Conservation (phyloP, 768 basidiomycete genomes). For the Macrolepiota albuminosa region DNA sequence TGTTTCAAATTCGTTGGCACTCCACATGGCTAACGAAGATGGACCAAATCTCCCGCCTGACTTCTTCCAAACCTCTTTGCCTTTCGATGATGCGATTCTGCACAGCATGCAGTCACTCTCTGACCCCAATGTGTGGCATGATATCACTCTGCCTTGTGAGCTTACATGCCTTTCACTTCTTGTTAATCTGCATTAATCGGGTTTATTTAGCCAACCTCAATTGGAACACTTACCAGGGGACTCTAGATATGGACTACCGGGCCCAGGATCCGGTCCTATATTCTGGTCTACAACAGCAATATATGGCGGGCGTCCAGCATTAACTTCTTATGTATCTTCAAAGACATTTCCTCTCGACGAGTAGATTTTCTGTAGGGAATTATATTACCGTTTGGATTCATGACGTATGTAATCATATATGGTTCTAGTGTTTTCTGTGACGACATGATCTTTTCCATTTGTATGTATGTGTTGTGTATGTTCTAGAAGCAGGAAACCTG, state of each 20-base stretch:
- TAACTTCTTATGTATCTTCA: not conserved
- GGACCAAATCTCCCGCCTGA: constrained; percentile 28
- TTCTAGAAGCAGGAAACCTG: not conserved
- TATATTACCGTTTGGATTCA: not conserved
- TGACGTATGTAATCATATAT: not conserved
- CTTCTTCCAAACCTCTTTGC: constrained; percentile 50
- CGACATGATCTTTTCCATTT: not conserved
- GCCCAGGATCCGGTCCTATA: constrained; percentile 18
- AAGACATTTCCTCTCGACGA: not conserved
- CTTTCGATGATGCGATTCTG: constrained; percentile 56
- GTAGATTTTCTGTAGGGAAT: not conserved
- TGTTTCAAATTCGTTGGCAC: constrained; percentile 12
- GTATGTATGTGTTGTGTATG: not conserved
- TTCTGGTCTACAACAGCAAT: constrained; percentile 18
- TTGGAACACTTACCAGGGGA: constrained; percentile 39
- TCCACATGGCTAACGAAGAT: constrained; percentile 14
- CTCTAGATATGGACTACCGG: constrained; percentile 28
- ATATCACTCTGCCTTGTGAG: constrained; percentile 52
- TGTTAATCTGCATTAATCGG: not conserved
- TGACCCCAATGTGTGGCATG: constrained; percentile 51
- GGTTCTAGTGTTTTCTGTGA: not conserved
- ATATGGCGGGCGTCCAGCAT: constrained; percentile 23
- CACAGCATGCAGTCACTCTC: constrained; percentile 57
- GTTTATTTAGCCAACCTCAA: constrained; percentile 25
- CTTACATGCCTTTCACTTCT: not conserved